Percentiles rank a stretch among this genome's conserved stretches.
Evolutionary conservation across 2,329 filamentous ascomycete species (phyloP).

Genomic region (Pezicula carpinea): DNA sequence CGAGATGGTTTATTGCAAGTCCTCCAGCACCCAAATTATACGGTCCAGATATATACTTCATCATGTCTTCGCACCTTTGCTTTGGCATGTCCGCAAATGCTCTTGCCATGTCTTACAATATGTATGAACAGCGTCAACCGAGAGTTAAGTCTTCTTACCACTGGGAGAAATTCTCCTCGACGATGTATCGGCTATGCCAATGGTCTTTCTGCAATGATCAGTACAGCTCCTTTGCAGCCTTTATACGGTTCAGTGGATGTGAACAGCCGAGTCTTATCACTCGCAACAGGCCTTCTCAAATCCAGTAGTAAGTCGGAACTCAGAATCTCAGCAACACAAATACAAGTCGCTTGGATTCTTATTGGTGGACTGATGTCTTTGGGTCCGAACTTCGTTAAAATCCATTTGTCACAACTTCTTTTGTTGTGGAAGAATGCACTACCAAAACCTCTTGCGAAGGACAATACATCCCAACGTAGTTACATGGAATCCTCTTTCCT

Average conservation of each 20-base stretch:
- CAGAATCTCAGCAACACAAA: slow-evolving; percentile 85
- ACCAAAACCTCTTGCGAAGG: slow-evolving; percentile 88
- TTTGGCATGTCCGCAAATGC: slow-evolving; percentile 84
- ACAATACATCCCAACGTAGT: slow-evolving; percentile 80
- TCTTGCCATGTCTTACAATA: slow-evolving; percentile 85
- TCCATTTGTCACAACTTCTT: slow-evolving; percentile 89
- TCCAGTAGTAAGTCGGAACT: slow-evolving; percentile 88
- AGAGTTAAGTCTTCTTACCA: slow-evolving; percentile 73
- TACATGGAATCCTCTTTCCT: slow-evolving; percentile 88
- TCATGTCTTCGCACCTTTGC: slow-evolving; percentile 84
- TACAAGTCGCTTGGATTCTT: slow-evolving; percentile 96
- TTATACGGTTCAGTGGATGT: slow-evolving; percentile 94
- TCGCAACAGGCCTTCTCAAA: slow-evolving; percentile 89
- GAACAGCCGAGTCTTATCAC: slow-evolving; percentile 83
- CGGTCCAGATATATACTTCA: slow-evolving; percentile 86
- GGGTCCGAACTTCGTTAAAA: slow-evolving; percentile 97
- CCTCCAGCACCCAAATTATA: slow-evolving; percentile 91
- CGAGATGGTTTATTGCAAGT: slow-evolving; percentile 86
- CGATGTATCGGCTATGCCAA: slow-evolving; percentile 89
- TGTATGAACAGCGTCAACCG: slow-evolving; percentile 94
- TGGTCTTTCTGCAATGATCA: slow-evolving; percentile 84
- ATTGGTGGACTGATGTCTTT: slow-evolving; percentile 96
- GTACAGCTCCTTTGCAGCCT: slow-evolving; percentile 81
- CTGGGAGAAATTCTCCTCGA: slow-evolving; percentile 72
- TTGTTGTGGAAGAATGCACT: slow-evolving; percentile 96